Evolutionary conservation across 2,329 filamentous ascomycete genomes (phyloP).

Genomic region (Didymella pinodella): DNA sequence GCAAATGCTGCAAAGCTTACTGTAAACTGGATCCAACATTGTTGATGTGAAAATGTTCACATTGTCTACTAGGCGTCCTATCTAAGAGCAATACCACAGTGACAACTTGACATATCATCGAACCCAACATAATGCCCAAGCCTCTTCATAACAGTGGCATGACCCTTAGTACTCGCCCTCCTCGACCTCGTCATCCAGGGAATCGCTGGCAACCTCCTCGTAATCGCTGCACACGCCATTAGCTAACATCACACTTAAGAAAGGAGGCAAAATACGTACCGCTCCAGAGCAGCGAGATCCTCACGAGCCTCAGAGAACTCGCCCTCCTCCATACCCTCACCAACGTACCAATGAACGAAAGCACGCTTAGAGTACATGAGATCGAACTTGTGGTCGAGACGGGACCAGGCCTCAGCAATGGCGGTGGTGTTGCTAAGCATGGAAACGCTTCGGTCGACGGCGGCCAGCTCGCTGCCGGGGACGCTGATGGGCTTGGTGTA

Average conservation of each 20-base stretch:
- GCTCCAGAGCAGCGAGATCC: constrained; percentile 84
- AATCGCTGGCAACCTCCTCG: constrained; percentile 80
- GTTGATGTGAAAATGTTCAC: background rate
- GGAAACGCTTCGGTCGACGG: constrained; percentile 93
- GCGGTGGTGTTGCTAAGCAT: constrained; percentile 80
- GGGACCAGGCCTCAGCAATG: constrained; percentile 76
- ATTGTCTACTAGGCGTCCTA: constrained; percentile 18
- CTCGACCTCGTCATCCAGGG: constrained; percentile 64
- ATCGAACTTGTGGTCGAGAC: constrained; percentile 77
- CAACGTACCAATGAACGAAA: constrained; percentile 82
- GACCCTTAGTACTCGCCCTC: constrained; percentile 59
- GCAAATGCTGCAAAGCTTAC: background rate
- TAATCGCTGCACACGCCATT: constrained; percentile 63
- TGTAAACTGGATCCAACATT: background rate
- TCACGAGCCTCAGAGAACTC: constrained; percentile 89
- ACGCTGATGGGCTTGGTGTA: constrained; percentile 85
- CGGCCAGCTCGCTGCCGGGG: constrained; percentile 94
- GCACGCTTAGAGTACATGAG: constrained; percentile 82
- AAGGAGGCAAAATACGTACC: constrained; percentile 37
- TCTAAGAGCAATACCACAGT: constrained; percentile 9
- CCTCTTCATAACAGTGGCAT: constrained; percentile 34
- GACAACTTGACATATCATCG: constrained; percentile 16
- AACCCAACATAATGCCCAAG: constrained; percentile 31
- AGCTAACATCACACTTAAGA: background rate
- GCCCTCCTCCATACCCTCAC: constrained; percentile 91